Conservation (phyloP, 768 basidiomycete genomes). For the Tulasnella sp. region DNA sequence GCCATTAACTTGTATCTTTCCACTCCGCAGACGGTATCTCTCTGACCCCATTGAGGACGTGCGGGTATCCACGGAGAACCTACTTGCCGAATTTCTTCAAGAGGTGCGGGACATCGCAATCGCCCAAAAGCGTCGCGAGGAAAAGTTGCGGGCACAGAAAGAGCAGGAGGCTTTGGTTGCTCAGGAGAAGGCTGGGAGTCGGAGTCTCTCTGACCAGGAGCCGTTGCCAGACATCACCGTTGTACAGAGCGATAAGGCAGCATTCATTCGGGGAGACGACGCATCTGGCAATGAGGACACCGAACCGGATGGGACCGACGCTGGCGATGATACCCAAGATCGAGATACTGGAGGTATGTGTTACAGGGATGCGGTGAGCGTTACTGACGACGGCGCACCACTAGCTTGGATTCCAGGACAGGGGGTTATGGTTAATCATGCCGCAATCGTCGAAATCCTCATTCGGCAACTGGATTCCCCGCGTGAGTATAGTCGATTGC, state of each 20-base stretch:
- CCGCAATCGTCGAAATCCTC: constrained; percentile 85
- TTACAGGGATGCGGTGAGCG: background rate
- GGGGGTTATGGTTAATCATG: constrained; percentile 82
- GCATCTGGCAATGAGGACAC: background rate
- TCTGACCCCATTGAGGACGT: constrained; percentile 94
- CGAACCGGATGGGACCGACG: constrained; percentile 33
- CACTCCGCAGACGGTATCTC: constrained; percentile 64
- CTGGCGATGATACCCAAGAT: constrained; percentile 38
- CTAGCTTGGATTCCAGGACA: constrained; percentile 86
- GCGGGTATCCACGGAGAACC: constrained; percentile 75
- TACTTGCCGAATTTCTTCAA: constrained; percentile 77
- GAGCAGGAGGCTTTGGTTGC: no score
- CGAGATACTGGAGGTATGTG: constrained; percentile 50
- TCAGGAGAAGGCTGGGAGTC: constrained; percentile 23
- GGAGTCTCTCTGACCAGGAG: constrained; percentile 31
- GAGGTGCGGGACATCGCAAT: constrained; percentile 80
- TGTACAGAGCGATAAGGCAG: constrained; percentile 44
- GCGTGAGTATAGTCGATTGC: constrained; percentile 40
- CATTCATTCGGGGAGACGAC: constrained; percentile 22
- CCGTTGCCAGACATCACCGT: constrained; percentile 46
- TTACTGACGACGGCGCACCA: constrained; percentile 14
- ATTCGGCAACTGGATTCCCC: constrained; percentile 74
- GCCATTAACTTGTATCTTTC: background rate
- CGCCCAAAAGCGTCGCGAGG: constrained; percentile 54
- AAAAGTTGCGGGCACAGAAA: constrained; percentile 23